Percentiles rank a stretch among this genome's conserved stretches.
phyloP scores from a whole-genome alignment of 2,329 filamentous ascomycete genomes.

The Allantophomopsis lycopodina region DNA sequence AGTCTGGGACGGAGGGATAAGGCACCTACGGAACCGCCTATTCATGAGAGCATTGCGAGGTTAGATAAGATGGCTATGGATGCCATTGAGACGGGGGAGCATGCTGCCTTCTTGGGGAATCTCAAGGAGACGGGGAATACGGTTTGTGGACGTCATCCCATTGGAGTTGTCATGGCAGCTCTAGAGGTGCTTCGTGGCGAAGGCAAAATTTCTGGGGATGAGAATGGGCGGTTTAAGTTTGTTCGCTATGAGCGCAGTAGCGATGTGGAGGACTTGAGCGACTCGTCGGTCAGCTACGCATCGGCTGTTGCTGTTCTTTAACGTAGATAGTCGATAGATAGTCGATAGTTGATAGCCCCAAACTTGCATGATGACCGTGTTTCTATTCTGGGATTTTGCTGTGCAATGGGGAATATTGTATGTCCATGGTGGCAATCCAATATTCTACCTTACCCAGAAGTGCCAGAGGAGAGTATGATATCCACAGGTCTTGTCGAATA shows the following conservation, averaged over 20 bases:
- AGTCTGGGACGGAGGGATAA: slow-evolving; percentile 15
- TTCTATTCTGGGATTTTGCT: no score
- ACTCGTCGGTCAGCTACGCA: slow-evolving; percentile 91
- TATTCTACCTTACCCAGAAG: no score
- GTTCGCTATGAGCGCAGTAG: slow-evolving; percentile 43
- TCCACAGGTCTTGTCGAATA: no score
- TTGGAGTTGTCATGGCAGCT: slow-evolving; percentile 83
- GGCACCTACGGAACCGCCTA: slow-evolving; percentile 31
- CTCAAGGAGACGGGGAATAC: slow-evolving; percentile 71
- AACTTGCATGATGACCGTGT: no score
- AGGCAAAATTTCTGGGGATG: slow-evolving; percentile 20
- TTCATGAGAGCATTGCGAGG: slow-evolving; percentile 73
- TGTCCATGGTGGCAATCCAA: no score
- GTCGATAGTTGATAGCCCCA: no score
- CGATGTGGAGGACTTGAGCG: slow-evolving; percentile 48
- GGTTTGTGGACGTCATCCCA: slow-evolving; percentile 88
- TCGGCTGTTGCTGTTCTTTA: slow-evolving; percentile 75
- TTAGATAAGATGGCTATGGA: slow-evolving; percentile 76
- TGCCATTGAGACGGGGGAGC: slow-evolving; percentile 65
- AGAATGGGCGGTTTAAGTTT: slow-evolving; percentile 11
- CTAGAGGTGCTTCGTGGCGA: slow-evolving; percentile 46
- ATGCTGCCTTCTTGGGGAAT: slow-evolving; percentile 55
- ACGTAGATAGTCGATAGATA: no score
- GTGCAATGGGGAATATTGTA: no score
- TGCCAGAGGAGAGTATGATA: no score